Base-by-base conservation (phyloP, 495 filamentous ascomycete genomes). In the Chaetomium cochliodes region DNA sequence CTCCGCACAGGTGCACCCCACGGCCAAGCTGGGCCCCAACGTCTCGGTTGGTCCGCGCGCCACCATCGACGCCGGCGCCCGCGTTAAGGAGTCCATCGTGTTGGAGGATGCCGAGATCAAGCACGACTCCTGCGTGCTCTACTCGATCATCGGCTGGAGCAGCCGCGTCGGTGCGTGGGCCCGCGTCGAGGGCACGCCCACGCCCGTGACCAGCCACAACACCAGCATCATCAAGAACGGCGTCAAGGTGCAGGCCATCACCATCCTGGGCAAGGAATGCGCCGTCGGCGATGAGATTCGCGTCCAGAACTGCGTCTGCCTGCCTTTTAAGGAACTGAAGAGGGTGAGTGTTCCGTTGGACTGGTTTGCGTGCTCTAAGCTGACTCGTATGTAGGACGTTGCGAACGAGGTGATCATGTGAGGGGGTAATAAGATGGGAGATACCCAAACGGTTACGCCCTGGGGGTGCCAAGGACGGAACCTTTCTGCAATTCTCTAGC, bases 271-370 rank as follows among this genome's bases (percentile, higher is more conserved):
- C 73, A 97, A 97, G 82, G 94, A 98, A 76, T 98, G 96, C 72
- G 88, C 81, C 39, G 96, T 98, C 57, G 92, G 88, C 1, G 94
- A 99, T 70, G 94, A 99, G 74, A 90, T 99, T 33, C 87, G 92
- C 60, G 92, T 99, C 69, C 94, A 97, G 81, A 99, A 99, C 80
- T 99, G 94, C 75, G 89, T 99, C 63, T 97, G 94, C 78, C 77
- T 99, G 81, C 94, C 94, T 26, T 97, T 93, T 76, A 99, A 99
- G 85, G 96, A 98, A 78, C 80, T 99, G 74, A 99, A 98, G 86
- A 86, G 92, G 81, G 93, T 96, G 82, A 76, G 92, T 88, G 42
- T 28, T 8, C 8, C 3, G 18, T 15, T 26, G 46, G 28, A 22
- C 12, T 15, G 28, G 55, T 64, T 25, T 58, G 52, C 15, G 13